These are phyloP conservation scores for Hysterium pulicare DNA, from an alignment of 2,329 filamentous ascomycete genomes.

Conservation along the genomic window DNA sequence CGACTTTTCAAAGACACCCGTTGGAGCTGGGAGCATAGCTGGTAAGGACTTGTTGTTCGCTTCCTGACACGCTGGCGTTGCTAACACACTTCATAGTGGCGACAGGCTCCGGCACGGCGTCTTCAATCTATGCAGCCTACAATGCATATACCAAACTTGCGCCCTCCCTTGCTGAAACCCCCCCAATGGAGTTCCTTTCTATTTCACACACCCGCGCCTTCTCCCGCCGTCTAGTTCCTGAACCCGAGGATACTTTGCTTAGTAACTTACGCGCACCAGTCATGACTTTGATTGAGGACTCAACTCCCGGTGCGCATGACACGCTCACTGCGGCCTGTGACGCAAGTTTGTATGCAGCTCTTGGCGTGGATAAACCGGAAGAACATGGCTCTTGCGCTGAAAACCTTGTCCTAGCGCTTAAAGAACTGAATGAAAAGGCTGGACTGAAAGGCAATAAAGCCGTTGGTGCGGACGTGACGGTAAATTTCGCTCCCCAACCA, in stretches of 20 bases:
- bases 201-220: conserved; percentile 44
- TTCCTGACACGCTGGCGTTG: background rate
- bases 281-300: conserved; percentile 46
- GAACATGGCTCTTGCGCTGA: conserved; percentile 48
- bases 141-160: conserved; percentile 41
- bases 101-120: conserved; percentile 47
- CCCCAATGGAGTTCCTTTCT: conserved; percentile 47
- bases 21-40: conserved; percentile 46
- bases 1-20: conserved; percentile 50
- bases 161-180: conserved; percentile 28
- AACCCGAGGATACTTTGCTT: conserved; percentile 41
- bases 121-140: conserved; percentile 48
- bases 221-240: conserved; percentile 41
- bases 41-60: conserved; percentile 23
- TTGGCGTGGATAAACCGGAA: conserved; percentile 44
- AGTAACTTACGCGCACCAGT: conserved; percentile 47
- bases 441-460: conserved; percentile 46
- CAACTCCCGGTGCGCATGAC: conserved; percentile 43
- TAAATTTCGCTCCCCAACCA: conserved; percentile 47
- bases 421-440: conserved; percentile 46
- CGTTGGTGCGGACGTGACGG: conserved; percentile 47
- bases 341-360: conserved; percentile 39
- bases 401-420: conserved; percentile 48
- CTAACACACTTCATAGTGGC: conserved; percentile 28
- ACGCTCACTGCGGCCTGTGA: conserved; percentile 49